phyloP scores from a whole-genome alignment of 192 early-diverging fungal genomes.

The Backusella australiensis region DNA sequence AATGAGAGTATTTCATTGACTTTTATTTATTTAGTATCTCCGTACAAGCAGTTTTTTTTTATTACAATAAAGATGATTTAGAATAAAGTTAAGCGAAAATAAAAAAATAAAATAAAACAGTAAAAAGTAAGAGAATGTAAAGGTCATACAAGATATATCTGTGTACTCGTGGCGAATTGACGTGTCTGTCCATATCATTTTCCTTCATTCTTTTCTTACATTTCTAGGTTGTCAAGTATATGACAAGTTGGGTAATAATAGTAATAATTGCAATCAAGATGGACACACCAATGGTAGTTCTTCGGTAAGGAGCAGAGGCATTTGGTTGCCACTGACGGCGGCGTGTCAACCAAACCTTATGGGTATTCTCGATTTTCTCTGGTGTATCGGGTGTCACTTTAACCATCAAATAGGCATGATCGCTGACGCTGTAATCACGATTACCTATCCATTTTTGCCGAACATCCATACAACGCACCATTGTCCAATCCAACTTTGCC shows the following conservation, averaged over 20 bases:
- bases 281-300: slow-evolving; percentile 1
- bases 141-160: not conserved
- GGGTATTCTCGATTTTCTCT: not conserved
- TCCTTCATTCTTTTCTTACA: not conserved
- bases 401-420: slow-evolving; percentile 71
- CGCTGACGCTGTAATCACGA: slow-evolving; percentile 58
- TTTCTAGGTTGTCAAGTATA: not conserved
- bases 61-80: not conserved
- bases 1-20: not conserved
- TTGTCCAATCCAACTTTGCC: slow-evolving; percentile 75
- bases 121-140: not conserved
- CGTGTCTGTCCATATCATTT: not conserved
- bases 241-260: not conserved
- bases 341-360: not conserved
- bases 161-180: not conserved
- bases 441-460: slow-evolving; percentile 57
- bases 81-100: not conserved
- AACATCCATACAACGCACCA: slow-evolving; percentile 57
- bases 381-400: slow-evolving; percentile 32
- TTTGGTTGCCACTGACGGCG: slow-evolving; percentile 12
- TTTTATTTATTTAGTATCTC: not conserved
- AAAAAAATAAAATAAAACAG: not conserved
- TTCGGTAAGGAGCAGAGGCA: slow-evolving; percentile 2
- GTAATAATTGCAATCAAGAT: not conserved
- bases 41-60: not conserved